These are phyloP conservation scores for Dioscorea cayenensis DNA, from an alignment of 116 monocot species.

Conservation along the genomic window DNA sequence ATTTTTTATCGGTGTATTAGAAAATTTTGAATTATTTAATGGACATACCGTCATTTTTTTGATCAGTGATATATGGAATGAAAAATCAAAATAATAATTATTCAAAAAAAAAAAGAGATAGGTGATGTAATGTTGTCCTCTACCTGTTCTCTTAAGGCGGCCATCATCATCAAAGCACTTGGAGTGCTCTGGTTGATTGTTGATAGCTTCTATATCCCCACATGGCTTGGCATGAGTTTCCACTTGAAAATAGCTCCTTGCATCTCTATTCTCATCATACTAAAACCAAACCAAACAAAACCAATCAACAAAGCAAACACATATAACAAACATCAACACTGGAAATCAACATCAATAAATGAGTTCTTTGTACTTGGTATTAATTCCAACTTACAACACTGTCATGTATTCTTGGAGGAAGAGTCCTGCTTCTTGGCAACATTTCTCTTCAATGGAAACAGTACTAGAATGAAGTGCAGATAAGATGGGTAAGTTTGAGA, in stretches of 20 bases:
- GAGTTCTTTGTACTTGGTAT: neutral
- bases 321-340: neutral
- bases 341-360: neutral
- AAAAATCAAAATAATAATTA: too few relatives aligned
- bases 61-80: too few relatives aligned
- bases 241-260: slow-evolving; percentile 29
- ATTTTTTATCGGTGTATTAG: too few relatives aligned
- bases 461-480: too few relatives aligned
- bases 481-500: too few relatives aligned
- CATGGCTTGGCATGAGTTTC: slow-evolving; percentile 23
- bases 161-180: slow-evolving; percentile 40
- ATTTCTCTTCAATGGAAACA: slow-evolving; percentile 4
- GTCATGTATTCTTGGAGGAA: slow-evolving; percentile 49
- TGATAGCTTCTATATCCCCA: slow-evolving; percentile 17
- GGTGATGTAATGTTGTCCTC: neutral
- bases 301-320: neutral
- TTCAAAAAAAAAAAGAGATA: too few relatives aligned
- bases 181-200: slow-evolving; percentile 13
- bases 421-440: slow-evolving; percentile 53
- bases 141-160: slow-evolving; percentile 28
- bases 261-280: slow-evolving; percentile 29
- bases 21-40: too few relatives aligned
- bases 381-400: slow-evolving; percentile 25
- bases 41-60: too few relatives aligned
- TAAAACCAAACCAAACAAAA: neutral